phyloP scores from a whole-genome alignment of 805 yeast genomes.

The Saturnispora diversa region DNA sequence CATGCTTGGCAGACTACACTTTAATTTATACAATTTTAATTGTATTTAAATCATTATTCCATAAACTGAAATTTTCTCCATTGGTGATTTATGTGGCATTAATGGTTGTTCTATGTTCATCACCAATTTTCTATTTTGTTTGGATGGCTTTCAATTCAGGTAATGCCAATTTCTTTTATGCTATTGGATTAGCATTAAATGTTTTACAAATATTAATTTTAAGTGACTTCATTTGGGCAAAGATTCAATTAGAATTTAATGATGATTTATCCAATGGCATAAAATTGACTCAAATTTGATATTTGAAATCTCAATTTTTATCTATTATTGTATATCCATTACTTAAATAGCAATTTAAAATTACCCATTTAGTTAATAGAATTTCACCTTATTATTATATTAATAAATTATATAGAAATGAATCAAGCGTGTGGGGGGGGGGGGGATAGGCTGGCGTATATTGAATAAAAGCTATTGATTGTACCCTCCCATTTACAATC shows the following conservation, averaged over 20 bases:
- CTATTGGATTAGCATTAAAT: constrained; percentile 77
- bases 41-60: constrained; percentile 24
- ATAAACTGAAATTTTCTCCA: constrained; percentile 25
- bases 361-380: too few relatives aligned
- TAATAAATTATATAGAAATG: too few relatives aligned
- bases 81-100: constrained; percentile 24
- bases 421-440: too few relatives aligned
- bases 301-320: too few relatives aligned
- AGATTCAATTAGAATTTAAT: constrained; percentile 51
- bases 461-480: too few relatives aligned
- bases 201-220: constrained; percentile 59
- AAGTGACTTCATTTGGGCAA: constrained; percentile 78
- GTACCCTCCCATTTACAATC: too few relatives aligned
- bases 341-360: background rate
- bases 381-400: too few relatives aligned
- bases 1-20: constrained; percentile 71
- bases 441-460: too few relatives aligned
- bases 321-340: background rate
- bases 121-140: constrained; percentile 85
- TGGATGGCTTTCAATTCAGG: constrained; percentile 96
- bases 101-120: constrained; percentile 41
- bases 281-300: constrained; percentile 41
- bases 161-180: constrained; percentile 92
- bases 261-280: constrained; percentile 20
- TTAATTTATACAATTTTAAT: constrained; percentile 28